These are phyloP conservation scores for Pichia norvegensis DNA, from an alignment of 1,139 yeast genomes.

Conservation along the genomic window DNA sequence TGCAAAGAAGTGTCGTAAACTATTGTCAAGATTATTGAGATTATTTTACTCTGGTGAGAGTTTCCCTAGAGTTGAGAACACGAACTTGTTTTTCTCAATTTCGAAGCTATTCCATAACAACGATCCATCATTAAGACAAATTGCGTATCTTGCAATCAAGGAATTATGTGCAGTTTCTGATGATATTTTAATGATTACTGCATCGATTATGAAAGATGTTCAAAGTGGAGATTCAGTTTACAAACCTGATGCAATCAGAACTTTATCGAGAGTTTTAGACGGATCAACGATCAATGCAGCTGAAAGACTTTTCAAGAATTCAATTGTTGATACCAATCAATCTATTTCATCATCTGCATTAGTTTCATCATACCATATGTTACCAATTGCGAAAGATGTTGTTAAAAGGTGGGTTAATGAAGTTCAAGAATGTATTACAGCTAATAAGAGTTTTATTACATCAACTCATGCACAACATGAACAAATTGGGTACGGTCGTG, in stretches of 20 bases:
- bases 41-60: conserved; percentile 76
- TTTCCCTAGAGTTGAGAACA: conserved; percentile 85
- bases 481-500: conserved; percentile 43
- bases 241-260: conserved; percentile 92
- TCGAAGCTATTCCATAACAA: conserved; percentile 92
- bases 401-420: conserved; percentile 92
- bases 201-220: conserved; percentile 95
- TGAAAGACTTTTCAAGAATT: conserved; percentile 86
- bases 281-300: conserved; percentile 90
- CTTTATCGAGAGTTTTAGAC: conserved; percentile 83
- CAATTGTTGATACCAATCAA: conserved; percentile 87
- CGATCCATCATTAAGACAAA: conserved; percentile 84
- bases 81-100: conserved; percentile 86
- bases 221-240: conserved; percentile 81
- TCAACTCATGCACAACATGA: conserved; percentile 48
- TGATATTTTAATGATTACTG: conserved; percentile 94
- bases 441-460: conserved; percentile 60
- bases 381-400: conserved; percentile 85
- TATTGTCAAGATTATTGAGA: conserved; percentile 66
- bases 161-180: conserved; percentile 79
- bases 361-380: conserved; percentile 79
- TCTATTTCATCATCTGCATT: conserved; percentile 87
- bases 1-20: conserved; percentile 75
- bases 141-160: conserved; percentile 89
- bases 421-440: conserved; percentile 75